Percentiles rank a stretch among this genome's conserved stretches.
Evolutionary conservation across 345 rosid species (phyloP).

Genomic region (Brassica juncea): DNA sequence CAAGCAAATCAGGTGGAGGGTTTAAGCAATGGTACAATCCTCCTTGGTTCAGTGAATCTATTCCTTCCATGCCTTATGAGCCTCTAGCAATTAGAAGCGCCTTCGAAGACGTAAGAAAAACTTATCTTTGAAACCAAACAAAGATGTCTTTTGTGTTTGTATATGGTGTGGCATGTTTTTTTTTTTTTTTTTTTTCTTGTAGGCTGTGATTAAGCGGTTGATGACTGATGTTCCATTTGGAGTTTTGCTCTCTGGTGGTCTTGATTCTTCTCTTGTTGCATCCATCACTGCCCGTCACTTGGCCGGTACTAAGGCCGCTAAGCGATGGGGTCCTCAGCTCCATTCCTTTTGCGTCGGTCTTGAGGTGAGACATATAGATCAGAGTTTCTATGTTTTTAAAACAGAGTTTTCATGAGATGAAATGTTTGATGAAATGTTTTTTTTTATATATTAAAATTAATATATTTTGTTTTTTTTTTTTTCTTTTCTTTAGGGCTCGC

Average conservation of each 20-base stretch:
- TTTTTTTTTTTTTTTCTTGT: background rate
- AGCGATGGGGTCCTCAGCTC: slow-evolving; percentile 82
- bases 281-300: slow-evolving; percentile 76
- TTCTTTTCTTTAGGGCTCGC: too few relatives aligned
- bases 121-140: background rate
- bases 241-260: slow-evolving; percentile 89
- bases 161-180: background rate
- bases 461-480: too few relatives aligned
- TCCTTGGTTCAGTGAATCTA: slow-evolving; percentile 68
- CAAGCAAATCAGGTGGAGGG: slow-evolving; percentile 78
- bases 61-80: slow-evolving; percentile 77
- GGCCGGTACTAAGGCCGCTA: slow-evolving; percentile 68
- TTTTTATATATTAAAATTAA: too few relatives aligned
- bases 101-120: slow-evolving; percentile 64
- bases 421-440: too few relatives aligned
- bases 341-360: slow-evolving; percentile 91
- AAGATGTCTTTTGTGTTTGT: background rate
- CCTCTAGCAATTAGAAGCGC: slow-evolving; percentile 70
- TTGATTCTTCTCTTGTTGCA: slow-evolving; percentile 91
- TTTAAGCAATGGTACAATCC: slow-evolving; percentile 87
- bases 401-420: background rate
- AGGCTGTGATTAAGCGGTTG: slow-evolving; percentile 92
- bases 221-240: slow-evolving; percentile 96
- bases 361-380: slow-evolving; percentile 51
- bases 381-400: slow-evolving; percentile 18